phyloP scores from a whole-genome alignment of 1,139 yeast species.

The Yamadazyma jaroonii region DNA sequence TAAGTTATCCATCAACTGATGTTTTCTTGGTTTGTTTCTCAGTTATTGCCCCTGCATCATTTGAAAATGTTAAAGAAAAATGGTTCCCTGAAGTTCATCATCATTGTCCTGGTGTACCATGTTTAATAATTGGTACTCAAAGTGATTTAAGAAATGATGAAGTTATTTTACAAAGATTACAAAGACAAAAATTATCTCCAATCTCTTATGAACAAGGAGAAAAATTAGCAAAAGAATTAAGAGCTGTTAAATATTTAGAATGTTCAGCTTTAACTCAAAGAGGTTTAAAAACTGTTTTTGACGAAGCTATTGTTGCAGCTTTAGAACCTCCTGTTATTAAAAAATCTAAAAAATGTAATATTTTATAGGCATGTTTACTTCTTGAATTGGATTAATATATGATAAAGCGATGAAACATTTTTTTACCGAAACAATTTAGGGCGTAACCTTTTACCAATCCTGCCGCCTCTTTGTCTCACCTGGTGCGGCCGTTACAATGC shows the following conservation, averaged over 20 bases:
- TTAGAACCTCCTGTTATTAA: slow-evolving; percentile 86
- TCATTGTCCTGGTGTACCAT: slow-evolving; percentile 97
- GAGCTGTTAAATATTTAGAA: slow-evolving; percentile 95
- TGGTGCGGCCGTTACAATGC: too few relatives aligned
- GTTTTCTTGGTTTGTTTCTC: slow-evolving; percentile 93
- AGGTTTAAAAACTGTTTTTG: slow-evolving; percentile 93
- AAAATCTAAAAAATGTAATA: slow-evolving; percentile 80
- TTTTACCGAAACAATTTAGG: too few relatives aligned
- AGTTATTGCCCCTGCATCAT: slow-evolving; percentile 95
- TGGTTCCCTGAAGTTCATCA: slow-evolving; percentile 99
- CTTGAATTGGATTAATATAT: too few relatives aligned
- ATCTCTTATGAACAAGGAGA: slow-evolving; percentile 88
- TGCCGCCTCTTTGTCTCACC: too few relatives aligned
- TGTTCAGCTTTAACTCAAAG: slow-evolving; percentile 98
- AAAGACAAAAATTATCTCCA: slow-evolving; percentile 86
- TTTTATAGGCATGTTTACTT: slow-evolving; percentile 42
- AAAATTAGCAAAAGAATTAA: slow-evolving; percentile 84
- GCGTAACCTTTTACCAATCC: too few relatives aligned
- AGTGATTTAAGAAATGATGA: slow-evolving; percentile 93
- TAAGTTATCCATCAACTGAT: slow-evolving; percentile 95
- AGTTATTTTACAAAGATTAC: slow-evolving; percentile 81
- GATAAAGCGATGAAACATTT: too few relatives aligned
- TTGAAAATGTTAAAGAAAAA: slow-evolving; percentile 95
- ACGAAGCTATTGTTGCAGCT: slow-evolving; percentile 96
- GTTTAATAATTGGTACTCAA: slow-evolving; percentile 94